phyloP scores from a whole-genome alignment of 495 filamentous ascomycete species.

The Penicillium manginii region DNA sequence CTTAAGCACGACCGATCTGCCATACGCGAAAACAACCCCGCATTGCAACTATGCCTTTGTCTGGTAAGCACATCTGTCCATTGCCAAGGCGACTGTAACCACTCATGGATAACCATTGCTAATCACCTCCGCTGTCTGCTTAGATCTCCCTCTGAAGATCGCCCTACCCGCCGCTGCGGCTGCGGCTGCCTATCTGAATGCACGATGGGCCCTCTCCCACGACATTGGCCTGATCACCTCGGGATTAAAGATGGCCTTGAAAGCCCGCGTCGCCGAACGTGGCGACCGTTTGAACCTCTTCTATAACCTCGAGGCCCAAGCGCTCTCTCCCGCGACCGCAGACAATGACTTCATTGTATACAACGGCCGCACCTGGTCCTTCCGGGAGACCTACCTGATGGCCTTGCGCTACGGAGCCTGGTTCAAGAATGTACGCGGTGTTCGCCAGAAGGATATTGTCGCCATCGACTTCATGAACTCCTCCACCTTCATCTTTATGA shows the following conservation, averaged over 20 bases:
- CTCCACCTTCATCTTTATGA: constrained; percentile 79
- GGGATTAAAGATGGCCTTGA: constrained; percentile 46
- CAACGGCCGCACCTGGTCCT: constrained; percentile 77
- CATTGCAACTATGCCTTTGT: constrained; percentile 4
- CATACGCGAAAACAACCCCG: too few relatives aligned
- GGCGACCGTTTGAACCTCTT: constrained; percentile 73
- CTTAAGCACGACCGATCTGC: too few relatives aligned
- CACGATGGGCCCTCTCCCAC: constrained; percentile 65
- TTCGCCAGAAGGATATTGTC: constrained; percentile 80
- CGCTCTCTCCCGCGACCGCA: constrained; percentile 58
- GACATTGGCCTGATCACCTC: constrained; percentile 62
- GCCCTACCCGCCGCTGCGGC: constrained; percentile 68
- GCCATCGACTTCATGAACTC: constrained; percentile 90
- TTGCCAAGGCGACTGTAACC: neutral
- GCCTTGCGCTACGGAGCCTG: constrained; percentile 80
- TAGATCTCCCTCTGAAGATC: constrained; percentile 51
- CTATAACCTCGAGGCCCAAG: constrained; percentile 75
- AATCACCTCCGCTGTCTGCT: neutral
- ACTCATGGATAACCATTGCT: neutral
- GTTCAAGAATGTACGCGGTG: constrained; percentile 70
- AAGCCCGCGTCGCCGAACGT: constrained; percentile 45
- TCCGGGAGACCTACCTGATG: constrained; percentile 75
- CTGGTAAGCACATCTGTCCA: constrained; percentile 14
- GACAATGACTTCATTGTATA: constrained; percentile 71
- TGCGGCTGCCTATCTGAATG: constrained; percentile 80